Evolutionary conservation across 768 basidiomycete species (phyloP).

Genomic region (Suillus sp.): DNA sequence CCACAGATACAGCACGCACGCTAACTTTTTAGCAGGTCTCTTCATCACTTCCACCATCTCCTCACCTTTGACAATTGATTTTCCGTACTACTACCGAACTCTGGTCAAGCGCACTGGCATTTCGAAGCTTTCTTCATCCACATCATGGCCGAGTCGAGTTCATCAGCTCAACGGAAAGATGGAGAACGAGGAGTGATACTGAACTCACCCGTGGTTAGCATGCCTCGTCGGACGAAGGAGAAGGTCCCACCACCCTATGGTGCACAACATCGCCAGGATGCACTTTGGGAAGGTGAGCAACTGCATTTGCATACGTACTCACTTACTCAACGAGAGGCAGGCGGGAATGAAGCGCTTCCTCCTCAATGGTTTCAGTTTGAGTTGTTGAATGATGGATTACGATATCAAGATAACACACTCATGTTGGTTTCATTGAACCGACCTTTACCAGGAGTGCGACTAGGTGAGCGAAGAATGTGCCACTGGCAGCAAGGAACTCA

Average conservation of each 20-base stretch:
- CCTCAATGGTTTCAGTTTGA: no score
- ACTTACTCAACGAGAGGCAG: background rate
- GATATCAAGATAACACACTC: no score
- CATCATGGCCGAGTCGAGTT: background rate
- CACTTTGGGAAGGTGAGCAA: slow-evolving; percentile 2
- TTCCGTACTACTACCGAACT: background rate
- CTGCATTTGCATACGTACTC: background rate
- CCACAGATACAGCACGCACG: background rate
- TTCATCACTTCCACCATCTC: background rate
- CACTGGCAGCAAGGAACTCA: background rate
- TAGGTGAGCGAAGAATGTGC: no score
- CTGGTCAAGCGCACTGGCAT: background rate
- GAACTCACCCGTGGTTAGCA: background rate
- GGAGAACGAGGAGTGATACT: background rate
- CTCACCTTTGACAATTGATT: background rate
- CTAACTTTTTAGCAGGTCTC: background rate
- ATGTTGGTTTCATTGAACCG: no score
- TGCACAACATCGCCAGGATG: background rate
- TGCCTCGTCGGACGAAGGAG: no score
- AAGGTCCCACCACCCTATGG: background rate
- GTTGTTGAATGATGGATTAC: no score
- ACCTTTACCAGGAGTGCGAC: no score
- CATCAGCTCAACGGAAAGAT: background rate
- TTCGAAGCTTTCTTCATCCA: background rate
- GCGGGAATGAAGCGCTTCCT: background rate